Evolutionary conservation across 148 eudicot species (phyloP).

Genomic region (Polygonum maritimum): DNA sequence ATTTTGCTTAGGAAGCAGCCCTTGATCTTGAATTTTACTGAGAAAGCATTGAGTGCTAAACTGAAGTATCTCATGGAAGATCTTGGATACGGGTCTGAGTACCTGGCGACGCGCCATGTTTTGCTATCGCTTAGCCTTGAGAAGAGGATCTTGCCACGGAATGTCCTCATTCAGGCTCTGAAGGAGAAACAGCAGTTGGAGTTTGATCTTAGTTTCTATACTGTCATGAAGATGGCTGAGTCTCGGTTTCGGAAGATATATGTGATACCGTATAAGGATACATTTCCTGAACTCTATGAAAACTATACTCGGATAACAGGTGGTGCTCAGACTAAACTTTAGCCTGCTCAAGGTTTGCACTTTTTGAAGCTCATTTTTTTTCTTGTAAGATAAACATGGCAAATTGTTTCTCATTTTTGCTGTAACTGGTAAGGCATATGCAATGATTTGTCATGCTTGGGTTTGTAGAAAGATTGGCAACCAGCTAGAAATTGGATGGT

Average conservation of each 20-base stretch:
- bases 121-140: not conserved
- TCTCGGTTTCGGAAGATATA: not conserved
- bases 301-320: not conserved
- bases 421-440: too few species aligned
- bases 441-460: too few species aligned
- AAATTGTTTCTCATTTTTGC: too few species aligned
- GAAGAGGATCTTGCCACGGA: conserved; percentile 9
- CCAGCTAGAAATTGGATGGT: too few species aligned
- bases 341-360: too few species aligned
- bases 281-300: not conserved
- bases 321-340: too few species aligned
- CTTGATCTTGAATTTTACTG: not conserved
- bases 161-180: not conserved
- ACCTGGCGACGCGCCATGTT: not conserved
- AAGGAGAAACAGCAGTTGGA: not conserved
- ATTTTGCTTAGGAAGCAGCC: not conserved
- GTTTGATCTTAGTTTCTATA: not conserved
- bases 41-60: not conserved
- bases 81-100: not conserved
- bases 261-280: not conserved
- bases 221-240: not conserved
- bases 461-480: too few species aligned
- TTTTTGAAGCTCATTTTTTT: too few species aligned
- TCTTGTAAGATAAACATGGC: too few species aligned
- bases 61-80: conserved; percentile 11